Evolutionary conservation across 352 stramenopile species (phyloP), one percentile per base, ranked within the genome.

Genomic region (Pythium aristosporum): DNA sequence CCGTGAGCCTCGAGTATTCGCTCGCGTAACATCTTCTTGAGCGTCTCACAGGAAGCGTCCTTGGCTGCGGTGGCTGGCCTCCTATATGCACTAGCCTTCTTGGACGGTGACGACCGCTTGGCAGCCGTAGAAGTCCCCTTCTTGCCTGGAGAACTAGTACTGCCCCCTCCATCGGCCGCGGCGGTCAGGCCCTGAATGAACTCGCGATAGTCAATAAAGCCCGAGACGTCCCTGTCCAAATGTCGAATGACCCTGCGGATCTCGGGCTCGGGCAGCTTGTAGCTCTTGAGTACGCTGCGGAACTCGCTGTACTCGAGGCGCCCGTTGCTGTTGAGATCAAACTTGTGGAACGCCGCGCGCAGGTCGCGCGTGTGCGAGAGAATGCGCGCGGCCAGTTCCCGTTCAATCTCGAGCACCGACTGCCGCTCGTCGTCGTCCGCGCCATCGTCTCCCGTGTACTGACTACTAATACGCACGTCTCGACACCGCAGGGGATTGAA

Each of bases 191-290:
- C 74, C 16, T 77, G 57, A 42, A 88, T 77, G 56, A 91, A 91
- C 53, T 87, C 73, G 34, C 82, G 81, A 57, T 91, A 91, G 63
- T 91, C 82, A 48, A 91, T 91, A 23, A 78, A 91, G 0, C 82
- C 82, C 0, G 78, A 89, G 12, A 91, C 82, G 25, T 85, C 68
- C 11, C 62, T 67, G 61, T 91, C 82, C 28, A 91, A 51, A 47
- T 89, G 82, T 15, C 82, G 79, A 67, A 91, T 89, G 34, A 91
- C 79, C 60, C 85, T 85, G 41, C 78, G 77, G 25, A 91, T 91
- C 48, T 91, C 82, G 25, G 73, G 65, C 48, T 91, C 82, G 0
- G 74, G 70, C 20, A 91, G 75, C 18, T 78, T 75, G 54, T 88
- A 89, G 1, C 67, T 62, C 57, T 85, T 85, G 23, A 91, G 68